phyloP scores from a whole-genome alignment of 345 rosid species.

The Arabidopsis suecica region DNA sequence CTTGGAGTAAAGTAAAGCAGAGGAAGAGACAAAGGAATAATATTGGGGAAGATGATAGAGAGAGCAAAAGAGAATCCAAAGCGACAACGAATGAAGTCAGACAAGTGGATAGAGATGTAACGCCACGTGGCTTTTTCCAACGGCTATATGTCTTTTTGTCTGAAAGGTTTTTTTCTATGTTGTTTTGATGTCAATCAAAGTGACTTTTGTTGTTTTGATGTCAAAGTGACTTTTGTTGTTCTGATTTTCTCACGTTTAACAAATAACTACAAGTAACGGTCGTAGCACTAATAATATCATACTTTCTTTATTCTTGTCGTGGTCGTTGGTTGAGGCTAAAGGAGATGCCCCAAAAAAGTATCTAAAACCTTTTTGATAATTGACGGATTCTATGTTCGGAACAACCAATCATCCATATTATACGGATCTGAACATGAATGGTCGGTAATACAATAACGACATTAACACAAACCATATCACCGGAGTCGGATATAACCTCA shows the following conservation, averaged over 20 bases:
- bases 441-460: not conserved
- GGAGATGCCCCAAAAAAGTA: not conserved
- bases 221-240: constrained; percentile 16
- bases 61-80: constrained; percentile 38
- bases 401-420: no score
- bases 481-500: not conserved
- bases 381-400: not conserved
- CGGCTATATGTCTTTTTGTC: constrained; percentile 37
- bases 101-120: constrained; percentile 35
- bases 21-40: constrained; percentile 49
- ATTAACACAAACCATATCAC: not conserved
- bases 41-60: constrained; percentile 31
- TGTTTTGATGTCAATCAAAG: not conserved
- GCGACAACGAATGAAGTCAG: constrained; percentile 40
- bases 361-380: constrained; percentile 3
- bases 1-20: constrained; percentile 42
- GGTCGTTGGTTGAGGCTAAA: constrained; percentile 15
- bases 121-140: constrained; percentile 39
- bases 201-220: constrained; percentile 15
- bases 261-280: constrained; percentile 34
- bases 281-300: constrained; percentile 3
- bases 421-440: not conserved
- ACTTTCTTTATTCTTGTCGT: not conserved
- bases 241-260: constrained; percentile 8
- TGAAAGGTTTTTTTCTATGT: not conserved